Conservation (phyloP, 169 alveolate species). For the Cryptosporidium sp. region DNA sequence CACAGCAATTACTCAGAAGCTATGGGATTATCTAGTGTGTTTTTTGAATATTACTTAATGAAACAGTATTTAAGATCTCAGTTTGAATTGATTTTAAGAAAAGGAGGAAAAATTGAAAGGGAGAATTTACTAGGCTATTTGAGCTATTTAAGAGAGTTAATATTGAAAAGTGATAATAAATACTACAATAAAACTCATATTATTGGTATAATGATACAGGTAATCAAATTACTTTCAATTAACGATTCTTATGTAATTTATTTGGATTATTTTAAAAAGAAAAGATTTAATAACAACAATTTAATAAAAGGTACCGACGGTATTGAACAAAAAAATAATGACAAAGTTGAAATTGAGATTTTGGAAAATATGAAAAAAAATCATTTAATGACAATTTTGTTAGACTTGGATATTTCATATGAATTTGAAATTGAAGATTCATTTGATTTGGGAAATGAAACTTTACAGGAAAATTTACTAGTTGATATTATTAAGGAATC, state of each 20-base stretch:
- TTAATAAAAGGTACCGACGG: too few species aligned
- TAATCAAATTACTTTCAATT: conserved; percentile 6
- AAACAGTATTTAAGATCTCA: conserved; percentile 4
- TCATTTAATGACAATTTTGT: conserved; percentile 71
- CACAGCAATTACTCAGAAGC: too few species aligned
- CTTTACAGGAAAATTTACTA: conserved; percentile 2
- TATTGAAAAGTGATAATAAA: background rate
- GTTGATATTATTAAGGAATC: conserved; percentile 67
- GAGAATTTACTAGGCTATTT: conserved; percentile 7
- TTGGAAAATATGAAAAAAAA: conserved; percentile 24
- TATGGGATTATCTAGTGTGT: background rate
- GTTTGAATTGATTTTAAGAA: background rate
- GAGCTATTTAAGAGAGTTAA: background rate
- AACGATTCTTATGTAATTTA: conserved; percentile 20
- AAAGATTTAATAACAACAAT: background rate
- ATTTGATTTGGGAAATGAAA: background rate
- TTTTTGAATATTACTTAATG: conserved; percentile 1
- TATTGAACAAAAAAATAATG: too few species aligned
- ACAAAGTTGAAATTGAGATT: background rate
- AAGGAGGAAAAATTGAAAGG: conserved; percentile 1
- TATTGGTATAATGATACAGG: background rate
- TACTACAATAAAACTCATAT: background rate
- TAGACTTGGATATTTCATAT: conserved; percentile 60
- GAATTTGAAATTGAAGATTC: background rate
- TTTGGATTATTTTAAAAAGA: conserved; percentile 9